Evolutionary conservation across 2,329 filamentous ascomycete genomes (phyloP).

Genomic region (Stromatinia cepivora): DNA sequence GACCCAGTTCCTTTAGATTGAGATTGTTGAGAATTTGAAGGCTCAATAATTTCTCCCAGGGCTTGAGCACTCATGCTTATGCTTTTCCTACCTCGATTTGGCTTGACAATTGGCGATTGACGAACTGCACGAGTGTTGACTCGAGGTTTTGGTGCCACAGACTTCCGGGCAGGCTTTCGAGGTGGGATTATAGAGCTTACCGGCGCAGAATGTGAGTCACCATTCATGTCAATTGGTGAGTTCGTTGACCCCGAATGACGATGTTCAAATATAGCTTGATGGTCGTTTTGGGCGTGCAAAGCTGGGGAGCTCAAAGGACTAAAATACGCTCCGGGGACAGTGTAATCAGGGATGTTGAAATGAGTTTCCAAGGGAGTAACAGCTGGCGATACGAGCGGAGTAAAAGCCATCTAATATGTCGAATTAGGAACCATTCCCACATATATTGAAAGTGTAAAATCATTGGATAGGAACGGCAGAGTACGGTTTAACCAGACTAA

Average conservation of each 20-base stretch:
- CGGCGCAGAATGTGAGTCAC: constrained; percentile 36
- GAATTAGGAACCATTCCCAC: constrained; percentile 1
- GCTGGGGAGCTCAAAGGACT: constrained; percentile 81
- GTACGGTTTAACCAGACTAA: constrained; percentile 43
- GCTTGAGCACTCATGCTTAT: constrained; percentile 46
- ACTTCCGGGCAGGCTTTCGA: constrained; percentile 34
- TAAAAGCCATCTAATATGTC: constrained; percentile 66
- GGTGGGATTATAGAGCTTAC: constrained; percentile 30
- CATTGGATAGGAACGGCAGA: not conserved
- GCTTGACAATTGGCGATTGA: constrained; percentile 45
- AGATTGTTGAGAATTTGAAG: constrained; percentile 39
- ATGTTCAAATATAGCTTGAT: constrained; percentile 43
- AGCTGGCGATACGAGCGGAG: constrained; percentile 79
- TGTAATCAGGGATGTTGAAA: constrained; percentile 55
- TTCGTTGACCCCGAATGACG: constrained; percentile 43
- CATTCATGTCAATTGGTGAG: constrained; percentile 39
- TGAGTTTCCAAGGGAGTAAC: constrained; percentile 76
- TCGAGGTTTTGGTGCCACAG: constrained; percentile 30
- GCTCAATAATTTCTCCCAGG: constrained; percentile 42
- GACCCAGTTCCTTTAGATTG: constrained; percentile 44
- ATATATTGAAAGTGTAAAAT: not conserved
- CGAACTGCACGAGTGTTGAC: constrained; percentile 39
- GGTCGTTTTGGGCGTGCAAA: constrained; percentile 68
- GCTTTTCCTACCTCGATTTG: constrained; percentile 48
- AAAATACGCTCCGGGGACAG: constrained; percentile 72